Evolutionary conservation across 441 rosid genomes (phyloP).

Genomic region (Pelargonium myrrhifolium): DNA sequence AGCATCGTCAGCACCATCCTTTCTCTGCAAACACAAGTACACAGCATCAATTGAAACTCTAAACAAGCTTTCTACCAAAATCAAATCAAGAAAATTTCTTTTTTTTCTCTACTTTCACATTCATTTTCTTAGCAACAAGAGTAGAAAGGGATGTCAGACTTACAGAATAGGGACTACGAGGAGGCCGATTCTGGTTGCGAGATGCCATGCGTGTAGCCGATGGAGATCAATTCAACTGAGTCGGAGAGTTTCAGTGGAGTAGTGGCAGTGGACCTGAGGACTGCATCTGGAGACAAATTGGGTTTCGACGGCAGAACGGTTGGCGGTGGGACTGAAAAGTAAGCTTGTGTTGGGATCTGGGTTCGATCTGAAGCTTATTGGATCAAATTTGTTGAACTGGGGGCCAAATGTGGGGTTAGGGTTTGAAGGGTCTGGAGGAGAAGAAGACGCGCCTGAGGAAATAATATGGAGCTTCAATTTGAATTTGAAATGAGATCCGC

Average conservation of each 20-base stretch:
- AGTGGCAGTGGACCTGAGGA: neutral
- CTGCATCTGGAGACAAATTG: neutral
- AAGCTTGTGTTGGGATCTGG: neutral
- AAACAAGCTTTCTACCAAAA: neutral
- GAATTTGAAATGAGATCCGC: neutral
- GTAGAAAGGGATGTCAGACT: constrained; percentile 7
- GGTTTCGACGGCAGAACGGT: neutral
- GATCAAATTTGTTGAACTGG: neutral
- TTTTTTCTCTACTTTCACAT: neutral
- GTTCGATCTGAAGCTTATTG: neutral
- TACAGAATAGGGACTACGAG: constrained; percentile 65
- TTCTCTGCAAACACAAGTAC: constrained; percentile 39
- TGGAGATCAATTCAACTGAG: neutral
- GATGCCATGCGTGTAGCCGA: constrained; percentile 40
- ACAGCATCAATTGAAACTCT: neutral
- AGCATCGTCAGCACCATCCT: constrained; percentile 38
- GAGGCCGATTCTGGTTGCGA: constrained; percentile 76
- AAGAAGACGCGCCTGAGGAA: neutral
- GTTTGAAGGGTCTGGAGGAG: neutral
- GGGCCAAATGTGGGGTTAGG: neutral
- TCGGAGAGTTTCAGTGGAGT: neutral
- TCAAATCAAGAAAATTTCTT: neutral
- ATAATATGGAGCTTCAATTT: neutral
- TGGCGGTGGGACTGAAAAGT: neutral
- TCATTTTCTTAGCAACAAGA: constrained; percentile 1